These are phyloP conservation scores for Forsythia viridissima DNA, from an alignment of 257 asterid genomes.

Conservation along the genomic window DNA sequence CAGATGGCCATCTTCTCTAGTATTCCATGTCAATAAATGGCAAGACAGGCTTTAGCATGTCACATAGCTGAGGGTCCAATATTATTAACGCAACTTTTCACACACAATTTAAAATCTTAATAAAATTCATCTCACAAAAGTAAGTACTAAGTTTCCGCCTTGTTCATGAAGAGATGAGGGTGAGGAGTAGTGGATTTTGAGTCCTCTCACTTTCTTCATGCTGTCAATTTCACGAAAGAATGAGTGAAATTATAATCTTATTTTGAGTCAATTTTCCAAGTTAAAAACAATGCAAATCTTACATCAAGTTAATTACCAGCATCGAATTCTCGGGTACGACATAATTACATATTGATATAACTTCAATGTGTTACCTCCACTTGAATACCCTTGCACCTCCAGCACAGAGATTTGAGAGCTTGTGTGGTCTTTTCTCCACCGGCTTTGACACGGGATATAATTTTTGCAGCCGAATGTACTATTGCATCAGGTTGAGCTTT, in stretches of 20 bases:
- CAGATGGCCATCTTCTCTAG: background rate
- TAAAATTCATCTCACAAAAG: slow-evolving; percentile 6
- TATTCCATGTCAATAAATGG: background rate
- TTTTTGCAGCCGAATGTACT: slow-evolving; percentile 89
- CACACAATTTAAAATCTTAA: background rate
- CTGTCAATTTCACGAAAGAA: slow-evolving; percentile 13
- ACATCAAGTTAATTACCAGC: background rate
- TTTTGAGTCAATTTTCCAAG: slow-evolving; percentile 10
- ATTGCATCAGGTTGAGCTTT: slow-evolving; percentile 95
- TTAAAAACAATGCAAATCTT: slow-evolving; percentile 2
- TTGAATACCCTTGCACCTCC: slow-evolving; percentile 96
- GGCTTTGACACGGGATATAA: slow-evolving; percentile 81
- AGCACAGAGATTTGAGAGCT: slow-evolving; percentile 89
- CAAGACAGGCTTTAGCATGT: background rate
- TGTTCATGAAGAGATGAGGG: background rate
- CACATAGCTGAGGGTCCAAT: slow-evolving; percentile 1
- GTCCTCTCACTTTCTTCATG: slow-evolving; percentile 14
- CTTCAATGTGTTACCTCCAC: slow-evolving; percentile 67
- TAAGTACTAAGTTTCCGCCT: background rate
- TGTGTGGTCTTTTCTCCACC: slow-evolving; percentile 91
- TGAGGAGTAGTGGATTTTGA: slow-evolving; percentile 2
- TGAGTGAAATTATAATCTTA: background rate
- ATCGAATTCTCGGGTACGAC: background rate
- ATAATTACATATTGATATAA: background rate
- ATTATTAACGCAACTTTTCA: background rate